Conservation (phyloP, 345 rosid species). For the Boechera divaricarpa region DNA sequence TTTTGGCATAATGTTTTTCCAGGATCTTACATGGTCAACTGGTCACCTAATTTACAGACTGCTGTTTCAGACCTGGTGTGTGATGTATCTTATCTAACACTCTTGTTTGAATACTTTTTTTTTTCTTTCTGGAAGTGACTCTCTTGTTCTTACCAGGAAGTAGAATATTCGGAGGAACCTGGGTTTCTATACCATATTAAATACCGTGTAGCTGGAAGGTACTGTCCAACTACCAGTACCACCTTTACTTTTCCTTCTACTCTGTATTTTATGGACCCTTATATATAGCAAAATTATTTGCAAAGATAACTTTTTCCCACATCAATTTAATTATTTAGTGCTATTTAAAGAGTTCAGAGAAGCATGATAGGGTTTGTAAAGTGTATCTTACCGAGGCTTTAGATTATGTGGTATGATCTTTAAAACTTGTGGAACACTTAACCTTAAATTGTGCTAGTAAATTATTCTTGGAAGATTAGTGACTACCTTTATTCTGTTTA, state of each 20-base stretch:
- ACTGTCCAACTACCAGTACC: constrained; percentile 36
- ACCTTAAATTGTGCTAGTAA: constrained; percentile 1
- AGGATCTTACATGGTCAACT: constrained; percentile 99
- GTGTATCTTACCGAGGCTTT: background rate
- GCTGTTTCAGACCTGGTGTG: constrained; percentile 98
- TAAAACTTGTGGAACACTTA: constrained; percentile 21
- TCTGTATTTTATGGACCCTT: constrained; percentile 6
- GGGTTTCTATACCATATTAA: constrained; percentile 85
- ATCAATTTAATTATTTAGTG: background rate
- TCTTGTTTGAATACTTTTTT: constrained; percentile 20
- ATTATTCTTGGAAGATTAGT: constrained; percentile 4
- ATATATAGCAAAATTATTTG: background rate
- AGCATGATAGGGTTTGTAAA: constrained; percentile 9
- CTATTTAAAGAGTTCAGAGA: background rate
- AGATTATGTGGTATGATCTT: constrained; percentile 18
- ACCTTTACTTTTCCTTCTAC: constrained; percentile 4
- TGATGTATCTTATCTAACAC: constrained; percentile 44
- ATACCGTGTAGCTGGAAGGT: constrained; percentile 98
- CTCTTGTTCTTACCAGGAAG: constrained; percentile 66
- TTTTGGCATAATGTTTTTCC: constrained; percentile 36
- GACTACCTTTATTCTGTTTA: constrained; percentile 23
- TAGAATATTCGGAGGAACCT: constrained; percentile 96
- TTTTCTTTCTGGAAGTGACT: constrained; percentile 30
- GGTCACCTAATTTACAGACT: constrained; percentile 98
- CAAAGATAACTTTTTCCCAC: background rate